These are phyloP conservation scores for Colletotrichum chlorophyti DNA, from an alignment of 2,329 filamentous ascomycete genomes.

Conservation along the genomic window DNA sequence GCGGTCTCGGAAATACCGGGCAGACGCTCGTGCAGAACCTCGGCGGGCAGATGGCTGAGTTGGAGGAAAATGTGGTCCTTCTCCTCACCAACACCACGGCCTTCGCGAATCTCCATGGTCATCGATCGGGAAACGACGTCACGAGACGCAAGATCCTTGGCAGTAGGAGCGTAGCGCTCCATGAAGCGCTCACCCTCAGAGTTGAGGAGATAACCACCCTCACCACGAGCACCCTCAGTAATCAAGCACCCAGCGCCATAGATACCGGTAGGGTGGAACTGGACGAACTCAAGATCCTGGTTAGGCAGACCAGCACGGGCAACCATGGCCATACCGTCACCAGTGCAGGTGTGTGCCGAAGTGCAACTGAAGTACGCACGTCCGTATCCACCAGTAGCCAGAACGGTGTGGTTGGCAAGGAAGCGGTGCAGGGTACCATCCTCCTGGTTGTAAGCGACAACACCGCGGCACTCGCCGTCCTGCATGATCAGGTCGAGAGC, in stretches of 20 bases:
- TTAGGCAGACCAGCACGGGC: constrained; percentile 96
- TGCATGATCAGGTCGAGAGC: constrained; percentile 97
- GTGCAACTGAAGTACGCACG: constrained; percentile 99
- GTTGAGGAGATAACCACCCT: constrained; percentile 97
- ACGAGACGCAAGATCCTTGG: constrained; percentile 95
- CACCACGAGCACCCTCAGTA: constrained; percentile 95
- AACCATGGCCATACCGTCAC: constrained; percentile 99
- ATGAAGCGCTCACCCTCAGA: constrained; percentile 99
- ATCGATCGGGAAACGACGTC: constrained; percentile 98
- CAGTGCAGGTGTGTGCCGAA: constrained; percentile 96
- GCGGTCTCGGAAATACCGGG: constrained; percentile 99
- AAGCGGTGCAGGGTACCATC: constrained; percentile 98
- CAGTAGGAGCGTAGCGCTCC: constrained; percentile 97
- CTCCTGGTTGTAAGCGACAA: constrained; percentile 98
- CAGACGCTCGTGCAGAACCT: constrained; percentile 93
- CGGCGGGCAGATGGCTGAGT: constrained; percentile 90
- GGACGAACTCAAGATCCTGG: constrained; percentile 99
- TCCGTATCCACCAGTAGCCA: constrained; percentile 97
- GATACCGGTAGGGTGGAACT: constrained; percentile 99
- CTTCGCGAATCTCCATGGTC: constrained; percentile 97
- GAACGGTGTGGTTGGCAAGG: constrained; percentile 93
- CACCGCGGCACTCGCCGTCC: constrained; percentile 94
- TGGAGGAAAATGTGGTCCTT: constrained; percentile 99
- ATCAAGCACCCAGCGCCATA: constrained; percentile 98
- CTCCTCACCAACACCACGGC: constrained; percentile 93